phyloP scores from a whole-genome alignment of 495 filamentous ascomycete species.

The Xylaria palmicola region DNA sequence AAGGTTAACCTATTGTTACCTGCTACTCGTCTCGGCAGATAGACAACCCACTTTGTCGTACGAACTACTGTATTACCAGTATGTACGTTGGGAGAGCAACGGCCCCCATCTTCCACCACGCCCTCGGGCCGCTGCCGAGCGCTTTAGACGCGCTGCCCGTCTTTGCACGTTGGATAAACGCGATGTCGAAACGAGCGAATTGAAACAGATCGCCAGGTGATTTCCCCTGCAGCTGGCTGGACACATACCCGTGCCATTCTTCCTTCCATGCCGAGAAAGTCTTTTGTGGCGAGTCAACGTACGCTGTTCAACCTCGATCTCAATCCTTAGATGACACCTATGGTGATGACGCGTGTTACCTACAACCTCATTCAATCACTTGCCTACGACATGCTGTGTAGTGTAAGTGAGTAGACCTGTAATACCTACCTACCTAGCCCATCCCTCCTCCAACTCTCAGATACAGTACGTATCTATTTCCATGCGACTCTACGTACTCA shows the following conservation, averaged over 20 bases:
- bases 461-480: constrained; percentile 8
- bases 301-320: background rate
- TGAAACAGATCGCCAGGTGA: background rate
- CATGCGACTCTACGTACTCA: no score
- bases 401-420: no score
- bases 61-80: background rate
- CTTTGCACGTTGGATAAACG: constrained; percentile 10
- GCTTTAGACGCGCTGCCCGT: constrained; percentile 12
- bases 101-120: constrained; percentile 13
- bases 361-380: no score
- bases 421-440: background rate
- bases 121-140: constrained; percentile 16
- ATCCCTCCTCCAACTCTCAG: background rate
- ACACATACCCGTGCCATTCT: constrained; percentile 1
- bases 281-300: background rate
- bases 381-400: no score
- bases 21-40: background rate
- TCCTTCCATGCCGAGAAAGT: background rate
- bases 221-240: constrained; percentile 8
- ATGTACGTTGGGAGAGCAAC: background rate
- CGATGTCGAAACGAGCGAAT: constrained; percentile 4
- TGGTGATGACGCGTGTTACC: no score
- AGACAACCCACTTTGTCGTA: background rate
- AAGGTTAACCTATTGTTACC: no score
- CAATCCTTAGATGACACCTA: constrained; percentile 10